Evolutionary conservation across 2,329 filamentous ascomycete genomes (phyloP).

Genomic region (Periconia digitata): DNA sequence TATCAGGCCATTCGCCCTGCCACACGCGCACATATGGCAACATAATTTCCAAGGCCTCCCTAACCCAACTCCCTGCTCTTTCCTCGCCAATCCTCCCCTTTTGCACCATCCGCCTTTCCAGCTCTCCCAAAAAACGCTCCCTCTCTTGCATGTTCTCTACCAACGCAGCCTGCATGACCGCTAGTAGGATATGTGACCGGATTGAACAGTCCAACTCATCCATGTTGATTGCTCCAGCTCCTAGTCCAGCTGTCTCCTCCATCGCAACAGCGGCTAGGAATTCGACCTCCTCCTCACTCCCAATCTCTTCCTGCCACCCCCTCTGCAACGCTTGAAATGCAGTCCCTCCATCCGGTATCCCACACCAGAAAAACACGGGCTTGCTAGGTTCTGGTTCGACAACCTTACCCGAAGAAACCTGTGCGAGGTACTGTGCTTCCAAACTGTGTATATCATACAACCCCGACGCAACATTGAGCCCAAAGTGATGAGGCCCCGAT

Average conservation of each 20-base stretch:
- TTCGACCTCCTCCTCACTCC: slow-evolving; percentile 13
- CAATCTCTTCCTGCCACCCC: slow-evolving; percentile 14
- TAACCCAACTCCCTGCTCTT: slow-evolving; percentile 11
- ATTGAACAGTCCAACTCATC: slow-evolving; percentile 14
- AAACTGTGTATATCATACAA: slow-evolving; percentile 13
- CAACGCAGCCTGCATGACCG: slow-evolving; percentile 12
- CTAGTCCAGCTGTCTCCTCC: slow-evolving; percentile 12
- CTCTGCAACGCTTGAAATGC: slow-evolving; percentile 9
- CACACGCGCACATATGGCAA: slow-evolving; percentile 11
- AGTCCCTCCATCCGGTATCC: slow-evolving; percentile 13
- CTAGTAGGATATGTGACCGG: slow-evolving; percentile 14
- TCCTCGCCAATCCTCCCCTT: slow-evolving; percentile 12
- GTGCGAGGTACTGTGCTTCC: slow-evolving; percentile 11
- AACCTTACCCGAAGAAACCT: slow-evolving; percentile 9
- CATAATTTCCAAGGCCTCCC: slow-evolving; percentile 10
- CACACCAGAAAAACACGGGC: slow-evolving; percentile 11
- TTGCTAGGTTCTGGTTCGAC: slow-evolving; percentile 11
- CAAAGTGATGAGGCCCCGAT: slow-evolving; percentile 11
- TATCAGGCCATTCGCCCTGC: slow-evolving; percentile 6
- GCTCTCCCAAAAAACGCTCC: slow-evolving; percentile 12
- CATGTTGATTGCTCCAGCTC: slow-evolving; percentile 13
- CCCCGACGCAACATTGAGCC: slow-evolving; percentile 11
- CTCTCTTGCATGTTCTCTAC: slow-evolving; percentile 14
- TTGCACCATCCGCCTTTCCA: slow-evolving; percentile 11
- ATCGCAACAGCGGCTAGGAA: slow-evolving; percentile 14